Base-by-base conservation (phyloP, 805 yeast species). In the Candida sithepensis region DNA sequence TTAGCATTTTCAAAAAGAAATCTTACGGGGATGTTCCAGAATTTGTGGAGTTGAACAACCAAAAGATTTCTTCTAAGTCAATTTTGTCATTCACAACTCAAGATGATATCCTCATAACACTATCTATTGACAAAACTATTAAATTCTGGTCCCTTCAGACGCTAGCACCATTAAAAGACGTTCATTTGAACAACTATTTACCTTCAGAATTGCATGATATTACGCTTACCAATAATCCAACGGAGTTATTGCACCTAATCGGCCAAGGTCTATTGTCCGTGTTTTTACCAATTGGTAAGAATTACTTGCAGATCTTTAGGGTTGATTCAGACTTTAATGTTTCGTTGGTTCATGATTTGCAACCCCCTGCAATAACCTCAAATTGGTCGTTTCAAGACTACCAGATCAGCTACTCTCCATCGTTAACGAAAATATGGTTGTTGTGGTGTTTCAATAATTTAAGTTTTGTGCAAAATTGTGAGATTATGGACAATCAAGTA, bases 131-230 rank as follows among this genome's bases (percentile, higher is more conserved):
- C 56, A 78, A 77, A 55, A 63, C 62, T 4, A 54, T 88, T 32
- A 77, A 80, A 51, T 53, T 85, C 19, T 88, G 94, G 91, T 74
- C 80, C 24, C 56, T 84, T 3, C 51, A 58, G 0, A 55, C 70
- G 2, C 73, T 70, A 42, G 37, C 47, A 7, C 26, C 56, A 13
- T 16, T 61, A 2, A 48, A 48, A 22, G 64, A 59, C 39, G 44
- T 50, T 24, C 50, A 53, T 20, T 24, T 66, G 21, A 59, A 59
- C 34, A 52, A 55, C 14, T 53, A 41, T 39, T 44, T 67, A 19
- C 57, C 64, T 2, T 45, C 52, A 7, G 52, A 50, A n/a, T 45
- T 52, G 18, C 58, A 51, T 37, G 54, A 43, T 3, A 54, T 41
- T 50, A 49, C 26, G 16, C 50, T 46, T 26, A 60, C 47, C 53